phyloP scores from a whole-genome alignment of 1,139 yeast species.

The Scheffersomyces stambukii region DNA sequence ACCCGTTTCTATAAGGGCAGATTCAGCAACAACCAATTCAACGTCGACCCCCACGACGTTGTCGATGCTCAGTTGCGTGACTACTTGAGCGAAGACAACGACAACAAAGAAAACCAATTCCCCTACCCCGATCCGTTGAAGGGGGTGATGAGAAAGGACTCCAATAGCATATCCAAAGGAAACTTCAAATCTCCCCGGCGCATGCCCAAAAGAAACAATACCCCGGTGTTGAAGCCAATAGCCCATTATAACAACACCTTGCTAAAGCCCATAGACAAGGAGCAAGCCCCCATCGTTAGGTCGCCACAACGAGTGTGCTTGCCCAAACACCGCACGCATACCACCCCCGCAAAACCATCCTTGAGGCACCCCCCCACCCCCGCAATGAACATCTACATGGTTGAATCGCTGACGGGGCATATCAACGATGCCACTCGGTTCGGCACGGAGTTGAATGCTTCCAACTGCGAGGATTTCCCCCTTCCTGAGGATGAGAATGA shows the following conservation, averaged over 20 bases:
- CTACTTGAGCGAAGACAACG: constrained; percentile 19
- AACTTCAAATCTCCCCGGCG: too few relatives aligned
- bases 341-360: constrained; percentile 6
- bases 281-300: background rate
- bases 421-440: constrained; percentile 68
- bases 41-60: too few relatives aligned
- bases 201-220: too few relatives aligned
- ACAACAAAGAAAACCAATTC: constrained; percentile 36
- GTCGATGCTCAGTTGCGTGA: constrained; percentile 22
- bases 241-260: too few relatives aligned
- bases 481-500: constrained; percentile 57
- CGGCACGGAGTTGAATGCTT: constrained; percentile 71
- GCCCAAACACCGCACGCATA: constrained; percentile 32
- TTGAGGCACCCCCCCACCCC: constrained; percentile 2
- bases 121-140: too few relatives aligned
- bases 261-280: constrained; percentile 8
- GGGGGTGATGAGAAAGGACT: too few relatives aligned
- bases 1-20: constrained; percentile 41
- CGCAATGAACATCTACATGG: constrained; percentile 40
- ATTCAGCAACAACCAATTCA: constrained; percentile 20
- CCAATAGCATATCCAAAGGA: too few relatives aligned
- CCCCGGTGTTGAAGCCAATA: too few relatives aligned
- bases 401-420: constrained; percentile 65
- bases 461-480: constrained; percentile 61
- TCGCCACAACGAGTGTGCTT: constrained; percentile 29